phyloP scores from a whole-genome alignment of 2,329 filamentous ascomycete genomes.

The Fusarium sp. region DNA sequence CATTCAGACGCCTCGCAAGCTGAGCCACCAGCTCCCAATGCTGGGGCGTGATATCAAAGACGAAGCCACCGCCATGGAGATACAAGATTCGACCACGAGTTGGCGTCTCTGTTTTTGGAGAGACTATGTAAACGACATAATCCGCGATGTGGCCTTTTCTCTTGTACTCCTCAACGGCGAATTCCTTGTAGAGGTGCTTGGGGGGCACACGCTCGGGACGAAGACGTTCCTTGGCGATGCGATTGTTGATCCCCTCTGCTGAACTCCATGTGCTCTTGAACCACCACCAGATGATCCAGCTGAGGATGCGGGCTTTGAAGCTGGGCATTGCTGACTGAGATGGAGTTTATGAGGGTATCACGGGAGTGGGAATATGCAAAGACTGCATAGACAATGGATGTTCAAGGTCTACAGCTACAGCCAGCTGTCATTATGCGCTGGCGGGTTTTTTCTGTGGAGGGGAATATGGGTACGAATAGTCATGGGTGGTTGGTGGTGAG shows the following conservation, averaged over 20 bases:
- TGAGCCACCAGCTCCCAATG: conserved; percentile 45
- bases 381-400: conserved; percentile 5
- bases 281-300: conserved; percentile 43
- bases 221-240: conserved; percentile 39
- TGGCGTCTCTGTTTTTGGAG: conserved; percentile 45
- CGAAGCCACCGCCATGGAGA: conserved; percentile 46
- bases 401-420: neutral
- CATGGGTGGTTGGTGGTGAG: conserved; percentile 6
- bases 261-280: conserved; percentile 42
- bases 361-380: neutral
- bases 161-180: conserved; percentile 41
- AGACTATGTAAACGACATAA: conserved; percentile 43
- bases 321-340: conserved; percentile 36
- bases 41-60: conserved; percentile 42
- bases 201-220: conserved; percentile 36
- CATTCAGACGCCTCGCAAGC: conserved; percentile 45
- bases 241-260: conserved; percentile 37
- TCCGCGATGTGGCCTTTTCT: conserved; percentile 19
- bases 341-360: neutral
- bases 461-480: conserved; percentile 14
- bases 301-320: conserved; percentile 41
- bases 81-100: conserved; percentile 45
- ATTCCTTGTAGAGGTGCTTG: conserved; percentile 36
- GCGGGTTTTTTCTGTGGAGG: conserved; percentile 21
- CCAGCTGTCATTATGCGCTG: conserved; percentile 7